Base-by-base conservation (phyloP, 169 alveolate genomes). In the Eimeria acervulina region DNA sequence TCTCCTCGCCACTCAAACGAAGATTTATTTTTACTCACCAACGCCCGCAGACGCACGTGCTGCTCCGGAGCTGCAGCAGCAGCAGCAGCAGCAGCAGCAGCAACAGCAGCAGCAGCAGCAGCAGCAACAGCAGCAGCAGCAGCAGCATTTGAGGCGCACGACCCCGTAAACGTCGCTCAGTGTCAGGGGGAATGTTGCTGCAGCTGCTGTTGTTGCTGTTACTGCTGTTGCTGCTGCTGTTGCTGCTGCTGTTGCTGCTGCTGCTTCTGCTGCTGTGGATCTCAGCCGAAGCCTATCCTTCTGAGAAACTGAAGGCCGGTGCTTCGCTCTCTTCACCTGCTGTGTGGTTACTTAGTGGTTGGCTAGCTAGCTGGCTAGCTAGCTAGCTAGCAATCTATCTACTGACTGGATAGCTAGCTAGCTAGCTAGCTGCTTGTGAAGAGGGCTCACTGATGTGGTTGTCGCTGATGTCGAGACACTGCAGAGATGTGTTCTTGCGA, bases 401-500 rank as follows among this genome's bases (percentile, higher is more conserved):
- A 1, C 59, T 51, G 7, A 17, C 59, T 47, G 55, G 55, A 7
- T 68, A n/a, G 36, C 80, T 68, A 68, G 80, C 80, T 68, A 68
- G 80, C 80, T 68, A 59, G 8, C 68, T 21, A 59, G 3, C 68
- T 59, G n/a, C 59, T 38, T 12, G 15, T 51, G 15, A 12, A 17
- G 59, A 51, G 15, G 59, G 28, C 87, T 76, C 26, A 76, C 87
- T 76, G 6, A 76, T 36, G 87, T 36, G 12, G n/a, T 76, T 76
- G 87, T 42, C 59, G 52, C 87, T 40, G 87, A 76, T n/a, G 59
- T 76, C 87, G 17, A 76, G 59, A 21, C 63, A 76, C 87, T 76
- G 59, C 63, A 76, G n/a, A 3, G 87, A 38, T 8, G 12, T 38
- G 87, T 76, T 76, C 33, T 40, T 76, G 59, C 87, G 87, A 1